Evolutionary conservation across 768 basidiomycete genomes (phyloP), one percentile per base, ranked within the genome.

Genomic region (Rubroboletus satanas): DNA sequence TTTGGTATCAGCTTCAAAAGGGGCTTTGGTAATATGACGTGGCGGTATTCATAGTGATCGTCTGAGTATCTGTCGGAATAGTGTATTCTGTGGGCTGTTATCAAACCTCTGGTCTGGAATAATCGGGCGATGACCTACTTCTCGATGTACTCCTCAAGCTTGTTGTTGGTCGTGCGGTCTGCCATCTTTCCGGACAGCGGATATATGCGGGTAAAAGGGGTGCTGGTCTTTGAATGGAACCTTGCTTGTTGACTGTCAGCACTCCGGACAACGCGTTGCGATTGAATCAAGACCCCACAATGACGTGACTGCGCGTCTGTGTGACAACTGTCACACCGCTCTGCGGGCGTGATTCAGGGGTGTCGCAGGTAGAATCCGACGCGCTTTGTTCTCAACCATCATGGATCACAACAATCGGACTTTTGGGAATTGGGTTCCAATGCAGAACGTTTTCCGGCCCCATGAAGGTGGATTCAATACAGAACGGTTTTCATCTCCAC

Each of bases 21-120:
- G 54, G 88, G 90, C 69, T 97, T 97, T 7, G 96, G 96, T 18
- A 99, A 77, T 62, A 97, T 97, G 61, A 99, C 96, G 72, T 98
- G 96, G 54, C 93, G 89, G 70, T 98, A 98, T 78, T 98, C 95
- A 72, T 82, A 97, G 60, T 82, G 74, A 71, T 96, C 92, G 72
- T 98, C 95, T 8, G 90, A 83, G 71, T 98, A 94, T 58, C 90
- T 85, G 72, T 93, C 90, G 56, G 91, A 93, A 68, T 93, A 93
- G 66, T 91, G 87, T 63, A 93, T 93, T 70, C 90, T 93, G 61
- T 21, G 39, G 50, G 43, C 29, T 51, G 43, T 51, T 35, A 47
- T 54, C 58, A 61, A 42, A 35, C 57, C 52, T 60, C 53, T 63
- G 63, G 52, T 55, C 53, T 52, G 18, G 52, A 12, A 56, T 45